Conservation (phyloP, 2,329 filamentous ascomycete genomes). For the Colletotrichum lindemuthianum region DNA sequence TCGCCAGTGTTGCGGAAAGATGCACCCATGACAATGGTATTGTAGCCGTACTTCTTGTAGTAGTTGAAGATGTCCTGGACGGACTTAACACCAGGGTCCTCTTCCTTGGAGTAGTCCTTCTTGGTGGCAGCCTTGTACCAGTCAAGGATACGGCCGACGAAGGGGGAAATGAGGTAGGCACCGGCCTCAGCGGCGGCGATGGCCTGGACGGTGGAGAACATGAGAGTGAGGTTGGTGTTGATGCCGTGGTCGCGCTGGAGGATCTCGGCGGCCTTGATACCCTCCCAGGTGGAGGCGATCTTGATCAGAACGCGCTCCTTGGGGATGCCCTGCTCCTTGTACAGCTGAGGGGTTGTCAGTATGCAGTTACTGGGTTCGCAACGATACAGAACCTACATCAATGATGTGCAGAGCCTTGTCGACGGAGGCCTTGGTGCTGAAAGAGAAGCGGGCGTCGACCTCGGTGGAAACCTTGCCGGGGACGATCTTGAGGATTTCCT, state of each 20-base stretch:
- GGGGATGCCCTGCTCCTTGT: conserved; percentile 89
- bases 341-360: conserved; percentile 70
- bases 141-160: conserved; percentile 98
- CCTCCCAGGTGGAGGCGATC: conserved; percentile 99
- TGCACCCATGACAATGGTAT: conserved; percentile 99
- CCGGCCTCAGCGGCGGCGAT: conserved; percentile 95
- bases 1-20: conserved; percentile 97
- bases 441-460: conserved; percentile 95
- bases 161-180: conserved; percentile 98
- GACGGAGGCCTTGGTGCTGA: conserved; percentile 91
- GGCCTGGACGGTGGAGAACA: conserved; percentile 96
- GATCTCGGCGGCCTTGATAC: conserved; percentile 98
- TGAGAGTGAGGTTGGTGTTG: conserved; percentile 98
- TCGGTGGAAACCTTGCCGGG: conserved; percentile 99
- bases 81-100: conserved; percentile 96
- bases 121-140: conserved; percentile 98
- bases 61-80: conserved; percentile 98
- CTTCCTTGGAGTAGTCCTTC: conserved; percentile 89
- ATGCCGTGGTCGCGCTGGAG: conserved; percentile 95
- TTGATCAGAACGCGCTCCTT: conserved; percentile 98
- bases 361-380: conserved; percentile 1
- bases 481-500: conserved; percentile 95
- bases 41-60: conserved; percentile 99
- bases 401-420: conserved; percentile 98
- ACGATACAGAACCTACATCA: conserved; percentile 68